phyloP scores from a whole-genome alignment of 495 filamentous ascomycete species.

The Aspergillus cristatus region DNA sequence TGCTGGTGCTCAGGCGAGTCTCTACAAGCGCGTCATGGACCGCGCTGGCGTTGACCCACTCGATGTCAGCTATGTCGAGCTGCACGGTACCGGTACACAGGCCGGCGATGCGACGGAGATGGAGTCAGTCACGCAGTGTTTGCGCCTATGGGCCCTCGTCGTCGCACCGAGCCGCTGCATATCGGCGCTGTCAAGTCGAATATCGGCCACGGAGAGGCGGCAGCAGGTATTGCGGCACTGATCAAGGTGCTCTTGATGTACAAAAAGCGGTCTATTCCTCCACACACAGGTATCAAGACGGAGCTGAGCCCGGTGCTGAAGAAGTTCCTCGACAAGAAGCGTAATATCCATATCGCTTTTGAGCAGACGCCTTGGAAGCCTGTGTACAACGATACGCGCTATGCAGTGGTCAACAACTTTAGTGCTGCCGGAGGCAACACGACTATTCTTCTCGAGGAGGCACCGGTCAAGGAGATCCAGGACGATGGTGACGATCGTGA shows the following conservation, averaged over 20 bases:
- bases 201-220: conserved; percentile 33
- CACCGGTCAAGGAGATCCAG: not conserved
- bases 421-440: conserved; percentile 29
- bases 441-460: conserved; percentile 20
- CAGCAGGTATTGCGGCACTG: conserved; percentile 19
- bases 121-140: conserved; percentile 20
- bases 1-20: conserved; percentile 35
- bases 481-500: conserved; percentile 6
- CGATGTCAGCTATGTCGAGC: conserved; percentile 43
- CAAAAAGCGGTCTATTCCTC: conserved; percentile 23
- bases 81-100: conserved; percentile 40
- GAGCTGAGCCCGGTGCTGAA: conserved; percentile 27
- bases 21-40: conserved; percentile 34
- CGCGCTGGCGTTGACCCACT: conserved; percentile 37
- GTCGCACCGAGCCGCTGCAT: conserved; percentile 9
- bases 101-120: conserved; percentile 30
- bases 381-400: conserved; percentile 4
- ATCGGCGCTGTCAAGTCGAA: conserved; percentile 31
- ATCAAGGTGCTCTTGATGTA: conserved; percentile 29
- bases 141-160: conserved; percentile 4
- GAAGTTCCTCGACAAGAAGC: conserved; percentile 10
- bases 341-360: conserved; percentile 26
- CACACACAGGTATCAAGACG: conserved; percentile 34
- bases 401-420: conserved; percentile 29
- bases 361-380: conserved; percentile 20